Conservation (phyloP, 805 yeast genomes). For the Myxozyma sirexii region DNA sequence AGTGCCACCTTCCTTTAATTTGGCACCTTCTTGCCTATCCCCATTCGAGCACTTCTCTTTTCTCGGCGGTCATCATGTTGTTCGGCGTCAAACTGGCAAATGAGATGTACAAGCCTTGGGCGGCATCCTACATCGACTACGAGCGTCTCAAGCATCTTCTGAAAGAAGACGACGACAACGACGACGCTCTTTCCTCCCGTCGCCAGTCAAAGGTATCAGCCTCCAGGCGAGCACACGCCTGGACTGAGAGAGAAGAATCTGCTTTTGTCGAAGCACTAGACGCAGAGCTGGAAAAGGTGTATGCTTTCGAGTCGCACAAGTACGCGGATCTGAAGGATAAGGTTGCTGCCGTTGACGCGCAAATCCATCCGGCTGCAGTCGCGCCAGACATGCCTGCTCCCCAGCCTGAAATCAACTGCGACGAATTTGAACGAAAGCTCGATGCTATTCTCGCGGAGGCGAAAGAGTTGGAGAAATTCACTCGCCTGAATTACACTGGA, state of each 20-base stretch:
- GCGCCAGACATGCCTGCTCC: conserved; percentile 14
- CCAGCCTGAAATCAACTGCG: conserved; percentile 50
- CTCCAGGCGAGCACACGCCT: conserved; percentile 49
- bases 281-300: conserved; percentile 87
- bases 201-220: conserved; percentile 6
- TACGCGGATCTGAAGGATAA: conserved; percentile 68
- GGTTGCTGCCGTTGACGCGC: conserved; percentile 69
- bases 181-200: conserved; percentile 2
- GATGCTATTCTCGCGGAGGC: conserved; percentile 76
- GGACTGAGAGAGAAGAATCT: conserved; percentile 83
- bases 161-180: conserved; percentile 49
- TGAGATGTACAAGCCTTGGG: conserved; percentile 90
- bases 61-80: conserved; percentile 58
- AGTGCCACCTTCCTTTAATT: too few relatives aligned
- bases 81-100: conserved; percentile 81
- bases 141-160: conserved; percentile 86
- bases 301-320: conserved; percentile 75
- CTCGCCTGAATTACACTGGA: conserved; percentile 91
- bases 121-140: conserved; percentile 84
- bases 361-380: conserved; percentile 29
- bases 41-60: not conserved
- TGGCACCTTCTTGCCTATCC: not conserved
- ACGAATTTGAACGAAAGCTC: conserved; percentile 62
- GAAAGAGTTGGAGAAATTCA: conserved; percentile 84
- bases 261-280: conserved; percentile 75